Percentiles rank a stretch among this genome's conserved stretches.
Conservation (phyloP, 768 basidiomycete genomes). For the Psilocybe azurescens region DNA sequence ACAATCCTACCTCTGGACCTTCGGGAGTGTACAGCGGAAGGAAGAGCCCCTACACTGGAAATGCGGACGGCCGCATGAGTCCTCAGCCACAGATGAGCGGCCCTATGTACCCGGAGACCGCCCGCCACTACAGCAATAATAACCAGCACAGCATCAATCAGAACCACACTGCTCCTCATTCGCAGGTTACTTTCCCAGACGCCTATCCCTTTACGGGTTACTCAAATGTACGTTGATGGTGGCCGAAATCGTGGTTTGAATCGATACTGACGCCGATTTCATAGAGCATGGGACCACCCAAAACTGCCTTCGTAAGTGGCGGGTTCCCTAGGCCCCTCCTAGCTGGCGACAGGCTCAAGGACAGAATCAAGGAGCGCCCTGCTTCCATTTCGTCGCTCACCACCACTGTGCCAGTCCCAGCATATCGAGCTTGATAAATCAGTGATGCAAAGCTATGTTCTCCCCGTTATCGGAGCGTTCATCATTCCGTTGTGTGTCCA, state of each 20-base stretch:
- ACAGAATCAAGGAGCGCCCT: constrained; percentile 33
- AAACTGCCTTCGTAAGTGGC: constrained; percentile 31
- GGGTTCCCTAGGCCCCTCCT: constrained; percentile 34
- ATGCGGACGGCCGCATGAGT: constrained; percentile 16
- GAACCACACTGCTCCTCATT: constrained; percentile 29
- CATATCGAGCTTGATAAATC: constrained; percentile 7
- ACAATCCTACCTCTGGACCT: constrained; percentile 29
- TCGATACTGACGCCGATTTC: constrained; percentile 6
- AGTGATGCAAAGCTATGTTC: constrained; percentile 4
- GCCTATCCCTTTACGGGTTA: constrained; percentile 27
- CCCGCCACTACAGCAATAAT: constrained; percentile 19
- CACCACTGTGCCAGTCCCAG: constrained; percentile 13
- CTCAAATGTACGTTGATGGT: constrained; percentile 21
- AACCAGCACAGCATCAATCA: constrained; percentile 11
- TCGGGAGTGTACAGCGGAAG: constrained; percentile 25
- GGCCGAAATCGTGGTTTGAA: background rate
- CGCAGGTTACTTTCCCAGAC: constrained; percentile 24
- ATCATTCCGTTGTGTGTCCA: constrained; percentile 12
- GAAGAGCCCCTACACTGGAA: constrained; percentile 12
- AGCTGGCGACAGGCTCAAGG: constrained; percentile 32
- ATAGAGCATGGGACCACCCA: constrained; percentile 23
- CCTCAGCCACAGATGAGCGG: constrained; percentile 26
- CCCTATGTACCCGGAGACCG: constrained; percentile 24
- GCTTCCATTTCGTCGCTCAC: constrained; percentile 28
- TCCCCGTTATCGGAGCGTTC: constrained; percentile 9